Base-by-base conservation (phyloP, 371 early-diverging fungal species). In the Mucor lusitanicus region DNA sequence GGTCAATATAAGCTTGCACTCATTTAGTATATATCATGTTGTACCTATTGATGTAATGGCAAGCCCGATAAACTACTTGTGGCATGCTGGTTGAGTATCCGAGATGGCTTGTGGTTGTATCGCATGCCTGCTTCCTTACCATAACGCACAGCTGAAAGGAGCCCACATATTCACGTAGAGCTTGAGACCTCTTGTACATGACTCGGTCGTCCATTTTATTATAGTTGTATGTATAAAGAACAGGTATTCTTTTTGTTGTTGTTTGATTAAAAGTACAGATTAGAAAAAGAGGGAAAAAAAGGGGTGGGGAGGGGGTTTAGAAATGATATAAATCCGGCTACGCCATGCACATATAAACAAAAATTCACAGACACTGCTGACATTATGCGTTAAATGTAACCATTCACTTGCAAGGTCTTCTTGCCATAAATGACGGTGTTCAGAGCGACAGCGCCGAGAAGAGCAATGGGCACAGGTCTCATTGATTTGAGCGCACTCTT, bases 361-460 rank as follows among this genome's bases (percentile, higher is more conserved):
- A 37, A 53, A 53, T 53, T 53, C 53, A 53, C 53, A 53, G 27
- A 53, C 53, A 42, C 60, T 60, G 60, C 60, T 60, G 60, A 60
- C 53, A 53, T 53, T 25, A 25, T 46, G 32, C 42, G 12, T 28
- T 76, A 73, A n/a, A 83, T 59, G 57, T 83, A 83, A 25, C 80
- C 80, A 70, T 77, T 80, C 33, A 79, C 80, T 63, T 79, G 59
- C 12, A 83, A 67, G 5, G 81, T 79, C 46, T 74, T 83, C 64
- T 76, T 74, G 54, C 84, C 84, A 60, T 83, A 83, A 33, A 83
- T 70, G 6, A 71, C 67, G 6, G 77, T 75, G 44, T 80, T 72
- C 6, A 70, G 50, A 19, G 75, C 63, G 7, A 78, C 78, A 15
- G 71, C 64, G 13, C 69, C 63, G 11, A 80, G 70, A 27, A 83